Evolutionary conservation across 2,329 filamentous ascomycete genomes (phyloP), one percentile per base, ranked within the genome.

Genomic region (Monosporascus sp.): DNA sequence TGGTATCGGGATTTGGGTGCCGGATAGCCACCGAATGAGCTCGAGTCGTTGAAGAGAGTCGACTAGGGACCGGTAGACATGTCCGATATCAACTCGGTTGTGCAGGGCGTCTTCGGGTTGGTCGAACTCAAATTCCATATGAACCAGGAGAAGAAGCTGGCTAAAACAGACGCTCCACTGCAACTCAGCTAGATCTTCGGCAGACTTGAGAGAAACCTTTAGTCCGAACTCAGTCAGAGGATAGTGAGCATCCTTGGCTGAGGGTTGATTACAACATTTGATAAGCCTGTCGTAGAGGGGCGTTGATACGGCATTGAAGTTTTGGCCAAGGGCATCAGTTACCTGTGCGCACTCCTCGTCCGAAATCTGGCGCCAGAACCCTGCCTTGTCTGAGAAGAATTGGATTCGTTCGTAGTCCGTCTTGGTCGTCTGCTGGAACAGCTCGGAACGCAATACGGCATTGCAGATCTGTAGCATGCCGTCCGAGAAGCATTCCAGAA

Each of bases 41-140:
- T 92, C 86, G 49, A 90, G 80, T 58, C 89, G 82, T 59, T 81
- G 82, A 19, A 99, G 77, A 52, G 87, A 80, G n/a, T 78, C 74
- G 37, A 94, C 76, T 6, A 97, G 77, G 47, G 82, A 78, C 63
- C 83, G 73, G 71, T 88, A 93, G 37, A 93, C 82, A 1, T 76
- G 73, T 49, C 87, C 83, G 54, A 94, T 86, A 27, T 86, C 81
- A 8, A 89, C 74, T 20, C 78, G 72, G 40, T 77, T 71, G 59
- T 81, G 79, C 37, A 85, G 75, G 2, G 82, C 82, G 17, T 88
- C 82, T 41, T 90, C 85, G 43, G 87, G 84, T 59, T 85, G 82
- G 54, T 92, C 88, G 51, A 89, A 81, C 65, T 94, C 90, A 40
- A 86, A 86, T 67, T 94, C 88, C 78, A 97, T 87, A 68, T 97